phyloP scores from a whole-genome alignment of 371 early-diverging fungal genomes.

The Nematocida sp. region DNA sequence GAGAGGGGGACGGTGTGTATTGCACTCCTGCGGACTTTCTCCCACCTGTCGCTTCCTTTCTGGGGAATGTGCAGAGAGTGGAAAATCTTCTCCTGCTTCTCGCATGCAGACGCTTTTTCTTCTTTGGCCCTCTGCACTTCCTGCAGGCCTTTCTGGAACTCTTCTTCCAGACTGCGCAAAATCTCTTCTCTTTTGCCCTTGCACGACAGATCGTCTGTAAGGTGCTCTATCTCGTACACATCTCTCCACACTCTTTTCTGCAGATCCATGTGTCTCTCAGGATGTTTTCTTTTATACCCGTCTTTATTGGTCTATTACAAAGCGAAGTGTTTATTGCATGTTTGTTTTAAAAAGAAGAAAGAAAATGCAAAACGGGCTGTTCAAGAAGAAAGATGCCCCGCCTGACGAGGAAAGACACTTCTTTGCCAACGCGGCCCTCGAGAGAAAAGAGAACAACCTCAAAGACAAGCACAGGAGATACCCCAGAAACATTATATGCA shows the following conservation, averaged over 20 bases:
- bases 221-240: not conserved
- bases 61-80: not conserved
- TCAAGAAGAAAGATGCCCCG: not conserved
- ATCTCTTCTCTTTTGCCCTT: slow-evolving; percentile 33
- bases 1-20: slow-evolving; percentile 15
- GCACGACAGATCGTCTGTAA: slow-evolving; percentile 8
- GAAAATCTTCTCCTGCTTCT: slow-evolving; percentile 10
- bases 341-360: slow-evolving; percentile 42
- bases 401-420: slow-evolving; percentile 44
- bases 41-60: slow-evolving; percentile 24
- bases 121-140: slow-evolving; percentile 4
- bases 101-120: not conserved
- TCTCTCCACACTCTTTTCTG: not conserved
- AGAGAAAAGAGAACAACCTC: slow-evolving; percentile 26
- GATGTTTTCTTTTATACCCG: no score
- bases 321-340: slow-evolving; percentile 26
- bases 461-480: slow-evolving; percentile 25
- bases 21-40: not conserved
- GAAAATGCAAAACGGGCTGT: not conserved
- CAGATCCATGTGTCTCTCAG: no score
- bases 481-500: slow-evolving; percentile 77
- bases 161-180: slow-evolving; percentile 34
- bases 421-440: slow-evolving; percentile 16
- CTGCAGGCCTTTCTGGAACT: slow-evolving; percentile 27
- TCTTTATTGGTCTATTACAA: slow-evolving; percentile 13